Evolutionary conservation across 208 protist species (phyloP), one percentile per base, ranked within the genome.

Genomic region (Angomonas deanei): DNA sequence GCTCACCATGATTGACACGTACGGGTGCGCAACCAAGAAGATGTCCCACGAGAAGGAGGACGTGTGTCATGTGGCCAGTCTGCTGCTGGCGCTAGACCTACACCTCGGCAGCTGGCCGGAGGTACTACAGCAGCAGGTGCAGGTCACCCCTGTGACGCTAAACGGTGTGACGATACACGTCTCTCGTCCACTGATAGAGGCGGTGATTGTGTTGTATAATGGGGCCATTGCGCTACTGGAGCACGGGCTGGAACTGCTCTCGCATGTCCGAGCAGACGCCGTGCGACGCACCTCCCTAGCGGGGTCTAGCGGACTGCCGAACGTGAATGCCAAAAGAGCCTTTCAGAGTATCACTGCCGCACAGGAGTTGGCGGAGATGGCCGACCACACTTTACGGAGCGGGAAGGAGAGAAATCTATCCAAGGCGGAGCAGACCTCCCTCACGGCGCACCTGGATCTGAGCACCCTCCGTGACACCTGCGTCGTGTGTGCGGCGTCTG

Each of bases 201-300:
- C 72, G 11, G 72, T 86, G 28, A 52, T 86, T 26, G 68, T 88
- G 15, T 60, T 88, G 27, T 82, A 84, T 61, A 88, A 92, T 67
- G 85, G 72, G 0, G 71, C 81, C 8, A 58, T 82, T 0, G 62
- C 47, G 0, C 71, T 83, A 49, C 68, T 86, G 23, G 60, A 84
- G 34, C 60, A 39, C 1, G 85, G 76, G 1, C 53, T 82, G 52
- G 50, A 32, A 21, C 67, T 73, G 50, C 64, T 92, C 46, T 53
- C 73, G 17, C 79, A 74, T 23, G 66, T 72, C 24, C 70, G 55
- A 30, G 67, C 70, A 1, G 77, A 78, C 11, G 58, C 58, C 0
- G 49, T 68, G 0, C 55, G 48, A 2, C 63, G 42, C 61, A 67
- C 50, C 28, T 57, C 53, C 23, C 36, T 69, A 28, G 55, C 56